These are phyloP conservation scores for Hanseniaspora mollemarum DNA, from an alignment of 805 yeast genomes.

Conservation along the genomic window DNA sequence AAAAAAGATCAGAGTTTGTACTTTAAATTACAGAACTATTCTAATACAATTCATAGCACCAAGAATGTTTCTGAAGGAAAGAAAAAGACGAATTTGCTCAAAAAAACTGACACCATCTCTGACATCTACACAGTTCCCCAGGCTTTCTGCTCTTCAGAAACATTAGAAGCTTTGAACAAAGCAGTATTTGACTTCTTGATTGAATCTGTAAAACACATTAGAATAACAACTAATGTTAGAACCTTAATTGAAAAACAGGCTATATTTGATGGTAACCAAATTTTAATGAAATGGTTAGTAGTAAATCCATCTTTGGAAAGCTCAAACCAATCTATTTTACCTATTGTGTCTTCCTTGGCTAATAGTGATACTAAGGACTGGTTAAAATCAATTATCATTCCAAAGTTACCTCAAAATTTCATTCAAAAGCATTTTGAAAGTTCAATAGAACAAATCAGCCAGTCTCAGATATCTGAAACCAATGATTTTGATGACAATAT, in stretches of 20 bases:
- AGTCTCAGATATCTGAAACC: background rate
- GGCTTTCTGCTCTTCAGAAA: slow-evolving; percentile 7
- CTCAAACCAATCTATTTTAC: slow-evolving; percentile 41
- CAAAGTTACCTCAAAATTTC: slow-evolving; percentile 52
- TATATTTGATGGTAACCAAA: slow-evolving; percentile 1
- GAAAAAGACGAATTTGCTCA: slow-evolving; percentile 12
- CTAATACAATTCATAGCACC: slow-evolving; percentile 14
- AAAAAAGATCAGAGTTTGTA: slow-evolving; percentile 29
- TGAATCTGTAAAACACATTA: slow-evolving; percentile 6
- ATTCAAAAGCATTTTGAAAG: slow-evolving; percentile 21
- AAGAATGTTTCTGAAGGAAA: slow-evolving; percentile 1
- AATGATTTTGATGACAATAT: slow-evolving; percentile 4
- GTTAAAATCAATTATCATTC: slow-evolving; percentile 36
- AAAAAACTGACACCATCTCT: slow-evolving; percentile 13
- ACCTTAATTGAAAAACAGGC: slow-evolving; percentile 14
- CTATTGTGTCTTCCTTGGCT: slow-evolving; percentile 47
- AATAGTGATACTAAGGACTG: slow-evolving; percentile 8
- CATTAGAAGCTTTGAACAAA: background rate
- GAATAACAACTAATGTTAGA: slow-evolving; percentile 15
- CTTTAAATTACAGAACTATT: slow-evolving; percentile 19
- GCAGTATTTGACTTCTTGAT: slow-evolving; percentile 1
- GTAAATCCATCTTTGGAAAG: slow-evolving; percentile 56
- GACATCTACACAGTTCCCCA: slow-evolving; percentile 14
- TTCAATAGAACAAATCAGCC: too few relatives aligned
- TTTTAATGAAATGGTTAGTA: slow-evolving; percentile 26